A percentile compares a stretch with the other conserved stretches of the same genome.
Conservation (phyloP, 169 alveolate genomes). For the Cystoisospora suis region DNA sequence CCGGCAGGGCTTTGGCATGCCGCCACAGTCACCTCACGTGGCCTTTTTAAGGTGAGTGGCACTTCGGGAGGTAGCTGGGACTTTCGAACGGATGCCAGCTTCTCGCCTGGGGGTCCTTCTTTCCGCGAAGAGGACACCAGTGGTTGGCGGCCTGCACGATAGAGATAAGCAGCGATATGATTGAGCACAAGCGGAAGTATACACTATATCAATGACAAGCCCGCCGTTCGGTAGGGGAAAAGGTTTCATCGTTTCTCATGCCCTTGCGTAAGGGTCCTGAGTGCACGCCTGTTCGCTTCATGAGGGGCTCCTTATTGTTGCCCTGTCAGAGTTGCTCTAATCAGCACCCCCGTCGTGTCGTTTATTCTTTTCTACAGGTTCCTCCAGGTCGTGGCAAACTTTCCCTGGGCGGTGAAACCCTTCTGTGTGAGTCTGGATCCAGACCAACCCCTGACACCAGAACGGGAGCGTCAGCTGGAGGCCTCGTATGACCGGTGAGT, state of each 20-base stretch:
- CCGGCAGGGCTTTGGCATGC: slow-evolving; percentile 51
- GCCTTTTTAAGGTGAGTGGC: slow-evolving; percentile 53
- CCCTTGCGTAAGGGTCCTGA: no score
- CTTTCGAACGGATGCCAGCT: neutral
- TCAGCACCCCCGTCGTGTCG: neutral
- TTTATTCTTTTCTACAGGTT: slow-evolving; percentile 11
- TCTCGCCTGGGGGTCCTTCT: neutral
- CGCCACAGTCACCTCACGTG: slow-evolving; percentile 63
- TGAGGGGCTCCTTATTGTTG: no score
- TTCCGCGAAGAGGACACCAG: neutral
- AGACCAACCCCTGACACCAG: slow-evolving; percentile 34
- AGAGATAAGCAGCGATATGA: no score
- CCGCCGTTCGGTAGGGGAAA: no score
- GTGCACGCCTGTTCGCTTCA: no score
- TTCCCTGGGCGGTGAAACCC: slow-evolving; percentile 52
- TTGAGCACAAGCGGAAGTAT: no score
- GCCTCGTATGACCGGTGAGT: slow-evolving; percentile 58
- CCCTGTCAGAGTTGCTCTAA: neutral
- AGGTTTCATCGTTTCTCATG: no score
- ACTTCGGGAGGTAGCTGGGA: neutral
- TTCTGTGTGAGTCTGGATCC: slow-evolving; percentile 51
- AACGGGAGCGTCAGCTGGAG: slow-evolving; percentile 43
- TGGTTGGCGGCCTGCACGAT: no score
- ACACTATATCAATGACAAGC: no score
- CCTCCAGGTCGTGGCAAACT: slow-evolving; percentile 48